A percentile compares a stretch with the other conserved stretches of the same genome.
Evolutionary conservation across 2,329 filamentous ascomycete species (phyloP).

Genomic region (Cladorrhinum sp.): DNA sequence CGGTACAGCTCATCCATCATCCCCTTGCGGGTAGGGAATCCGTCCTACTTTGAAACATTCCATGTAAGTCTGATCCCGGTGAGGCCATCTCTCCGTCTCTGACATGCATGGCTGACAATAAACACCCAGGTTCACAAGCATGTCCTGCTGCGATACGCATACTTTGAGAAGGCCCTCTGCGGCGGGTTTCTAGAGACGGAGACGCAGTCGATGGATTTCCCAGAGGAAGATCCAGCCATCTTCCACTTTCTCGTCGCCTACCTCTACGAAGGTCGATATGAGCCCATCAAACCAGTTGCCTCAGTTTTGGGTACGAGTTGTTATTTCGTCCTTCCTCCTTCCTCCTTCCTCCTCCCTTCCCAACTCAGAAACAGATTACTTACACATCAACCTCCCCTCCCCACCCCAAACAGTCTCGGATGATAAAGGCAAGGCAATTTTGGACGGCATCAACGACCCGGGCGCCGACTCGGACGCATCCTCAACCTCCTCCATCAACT

Average conservation of each 20-base stretch:
- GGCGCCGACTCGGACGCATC: conserved; percentile 36
- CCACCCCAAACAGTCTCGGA: conserved; percentile 2
- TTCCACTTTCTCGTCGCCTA: conserved; percentile 53
- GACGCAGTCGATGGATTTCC: conserved; percentile 46
- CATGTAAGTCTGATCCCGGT: conserved; percentile 28
- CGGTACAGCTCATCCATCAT: conserved; percentile 46
- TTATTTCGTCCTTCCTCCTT: no score
- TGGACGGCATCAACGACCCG: conserved; percentile 24
- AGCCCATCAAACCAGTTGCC: conserved; percentile 43
- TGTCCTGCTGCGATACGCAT: conserved; percentile 45
- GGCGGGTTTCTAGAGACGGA: conserved; percentile 46
- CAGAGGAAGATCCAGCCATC: conserved; percentile 49
- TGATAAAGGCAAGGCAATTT: conserved; percentile 43
- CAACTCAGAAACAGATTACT: no score
- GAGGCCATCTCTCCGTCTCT: background rate
- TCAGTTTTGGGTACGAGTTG: conserved; percentile 39
- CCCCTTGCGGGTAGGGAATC: conserved; percentile 42
- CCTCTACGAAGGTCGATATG: conserved; percentile 46
- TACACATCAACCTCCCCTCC: conserved; percentile 4
- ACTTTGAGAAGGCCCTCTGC: conserved; percentile 48
- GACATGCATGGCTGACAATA: background rate
- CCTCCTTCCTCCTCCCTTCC: no score
- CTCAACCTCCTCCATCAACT: conserved; percentile 32
- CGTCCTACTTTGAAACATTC: conserved; percentile 44
- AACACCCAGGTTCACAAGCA: conserved; percentile 43